These are phyloP conservation scores for Epichloe festucae DNA, from an alignment of 2,329 filamentous ascomycete species.

Conservation along the genomic window DNA sequence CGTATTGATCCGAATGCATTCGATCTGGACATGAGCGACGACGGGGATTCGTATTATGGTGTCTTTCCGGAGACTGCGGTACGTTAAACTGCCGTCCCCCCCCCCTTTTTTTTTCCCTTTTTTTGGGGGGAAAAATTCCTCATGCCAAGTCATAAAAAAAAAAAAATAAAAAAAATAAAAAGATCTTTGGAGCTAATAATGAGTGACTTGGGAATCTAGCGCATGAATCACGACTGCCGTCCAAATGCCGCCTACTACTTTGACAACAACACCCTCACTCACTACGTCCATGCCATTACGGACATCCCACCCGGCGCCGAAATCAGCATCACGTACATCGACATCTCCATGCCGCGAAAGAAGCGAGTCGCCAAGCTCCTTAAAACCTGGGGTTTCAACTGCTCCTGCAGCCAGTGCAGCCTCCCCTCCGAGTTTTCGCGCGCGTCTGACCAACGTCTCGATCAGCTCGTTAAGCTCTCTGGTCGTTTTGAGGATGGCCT, in stretches of 20 bases:
- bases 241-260: constrained; percentile 32
- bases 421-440: constrained; percentile 13
- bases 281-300: constrained; percentile 25
- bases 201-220: constrained; percentile 11
- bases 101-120: rapidly evolving
- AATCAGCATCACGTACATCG: constrained; percentile 30
- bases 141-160: not conserved
- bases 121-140: too few species aligned
- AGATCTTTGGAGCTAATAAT: not conserved
- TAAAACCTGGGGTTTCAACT: constrained; percentile 26
- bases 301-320: constrained; percentile 29
- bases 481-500: not conserved
- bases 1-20: constrained; percentile 9
- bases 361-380: constrained; percentile 18
- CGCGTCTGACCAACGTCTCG: constrained; percentile 26
- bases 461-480: constrained; percentile 15
- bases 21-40: not conserved
- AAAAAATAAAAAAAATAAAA: too few species aligned
- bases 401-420: constrained; percentile 27
- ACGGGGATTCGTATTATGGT: not conserved
- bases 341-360: constrained; percentile 14
- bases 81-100: not conserved
- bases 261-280: constrained; percentile 24
- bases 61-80: constrained; percentile 9
- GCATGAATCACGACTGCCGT: constrained; percentile 32